These are phyloP conservation scores for Cytospora schulzeri DNA, from an alignment of 2,329 filamentous ascomycete species.

Conservation along the genomic window DNA sequence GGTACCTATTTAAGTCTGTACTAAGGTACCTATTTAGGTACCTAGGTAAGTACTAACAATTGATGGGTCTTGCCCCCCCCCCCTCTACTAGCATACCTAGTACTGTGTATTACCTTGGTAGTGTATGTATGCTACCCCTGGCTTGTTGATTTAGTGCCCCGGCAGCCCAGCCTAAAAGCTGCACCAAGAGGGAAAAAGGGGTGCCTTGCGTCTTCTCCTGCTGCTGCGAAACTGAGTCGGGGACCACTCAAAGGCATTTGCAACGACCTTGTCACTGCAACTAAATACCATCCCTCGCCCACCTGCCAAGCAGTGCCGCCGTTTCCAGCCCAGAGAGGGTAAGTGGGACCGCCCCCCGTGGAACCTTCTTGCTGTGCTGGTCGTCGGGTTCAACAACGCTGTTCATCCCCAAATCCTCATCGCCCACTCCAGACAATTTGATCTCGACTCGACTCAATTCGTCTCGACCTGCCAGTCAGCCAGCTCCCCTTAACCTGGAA, in stretches of 20 bases:
- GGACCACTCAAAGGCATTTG: neutral
- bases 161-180: neutral
- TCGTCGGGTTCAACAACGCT: neutral
- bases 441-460: constrained; percentile 17
- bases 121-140: neutral
- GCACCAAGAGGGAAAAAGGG: neutral
- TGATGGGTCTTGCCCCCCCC: no score
- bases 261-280: neutral
- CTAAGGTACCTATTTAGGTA: no score
- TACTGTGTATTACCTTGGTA: no score
- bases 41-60: neutral
- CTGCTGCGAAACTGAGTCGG: neutral
- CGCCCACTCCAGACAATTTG: constrained; percentile 11
- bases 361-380: constrained; percentile 17
- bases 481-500: neutral
- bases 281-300: neutral
- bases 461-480: constrained; percentile 11
- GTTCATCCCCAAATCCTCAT: neutral
- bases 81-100: neutral
- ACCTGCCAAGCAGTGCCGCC: constrained; percentile 4
- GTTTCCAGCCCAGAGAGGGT: constrained; percentile 12
- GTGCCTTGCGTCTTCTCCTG: neutral
- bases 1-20: no score
- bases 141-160: neutral
- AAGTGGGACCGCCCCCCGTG: constrained; percentile 15